These are phyloP conservation scores for Cryphonectria japonica DNA, from an alignment of 2,329 filamentous ascomycete species.

Conservation along the genomic window DNA sequence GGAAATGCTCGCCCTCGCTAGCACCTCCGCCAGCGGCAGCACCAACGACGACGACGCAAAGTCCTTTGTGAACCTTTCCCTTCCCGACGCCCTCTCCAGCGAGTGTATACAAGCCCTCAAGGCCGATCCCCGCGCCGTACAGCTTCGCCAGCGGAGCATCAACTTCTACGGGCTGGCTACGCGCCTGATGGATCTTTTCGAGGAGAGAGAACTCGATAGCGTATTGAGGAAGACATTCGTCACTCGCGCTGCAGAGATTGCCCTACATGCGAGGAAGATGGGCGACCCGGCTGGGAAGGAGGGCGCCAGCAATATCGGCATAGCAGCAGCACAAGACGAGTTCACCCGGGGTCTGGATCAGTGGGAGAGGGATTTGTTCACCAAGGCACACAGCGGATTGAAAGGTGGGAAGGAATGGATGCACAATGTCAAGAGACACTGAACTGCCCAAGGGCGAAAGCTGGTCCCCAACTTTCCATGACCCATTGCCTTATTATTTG, in stretches of 20 bases:
- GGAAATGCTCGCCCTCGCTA: conserved; percentile 83
- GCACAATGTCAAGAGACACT: conserved; percentile 58
- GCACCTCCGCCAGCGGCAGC: conserved; percentile 40
- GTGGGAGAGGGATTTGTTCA: conserved; percentile 79
- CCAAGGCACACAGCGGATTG: conserved; percentile 73
- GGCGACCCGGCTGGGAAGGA: conserved; percentile 71
- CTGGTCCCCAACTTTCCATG: neutral
- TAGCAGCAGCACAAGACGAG: conserved; percentile 71
- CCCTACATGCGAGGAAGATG: conserved; percentile 86
- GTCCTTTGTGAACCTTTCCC: conserved; percentile 77
- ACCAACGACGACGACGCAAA: conserved; percentile 45
- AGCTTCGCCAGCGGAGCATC: conserved; percentile 78
- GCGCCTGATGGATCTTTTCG: conserved; percentile 86
- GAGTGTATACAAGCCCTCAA: conserved; percentile 88
- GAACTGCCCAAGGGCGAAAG: neutral
- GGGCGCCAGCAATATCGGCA: conserved; percentile 61
- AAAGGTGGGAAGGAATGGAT: conserved; percentile 74
- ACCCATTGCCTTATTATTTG: neutral
- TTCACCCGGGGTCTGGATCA: conserved; percentile 90
- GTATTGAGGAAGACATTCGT: conserved; percentile 81
- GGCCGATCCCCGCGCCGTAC: conserved; percentile 84
- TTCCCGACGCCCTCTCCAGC: conserved; percentile 75
- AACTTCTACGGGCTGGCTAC: conserved; percentile 89
- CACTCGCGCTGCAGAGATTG: conserved; percentile 77
- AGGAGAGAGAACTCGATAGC: conserved; percentile 76